A percentile compares a stretch with the other conserved stretches of the same genome.
Evolutionary conservation across 768 basidiomycete species (phyloP).

Genomic region (Coprinopsis sp.): DNA sequence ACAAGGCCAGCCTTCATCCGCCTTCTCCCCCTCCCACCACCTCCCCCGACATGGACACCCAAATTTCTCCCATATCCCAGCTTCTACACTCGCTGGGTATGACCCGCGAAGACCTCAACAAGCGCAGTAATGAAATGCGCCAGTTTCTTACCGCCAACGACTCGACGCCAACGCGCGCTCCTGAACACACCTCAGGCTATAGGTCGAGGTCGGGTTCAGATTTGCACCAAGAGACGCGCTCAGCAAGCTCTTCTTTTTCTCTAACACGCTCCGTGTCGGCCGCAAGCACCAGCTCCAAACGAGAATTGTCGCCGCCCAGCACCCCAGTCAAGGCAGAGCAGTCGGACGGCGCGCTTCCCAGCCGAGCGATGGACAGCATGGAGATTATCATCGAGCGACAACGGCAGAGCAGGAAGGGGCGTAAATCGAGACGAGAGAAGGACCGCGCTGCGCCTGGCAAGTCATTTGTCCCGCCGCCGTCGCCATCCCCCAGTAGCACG

Average conservation of each 20-base stretch:
- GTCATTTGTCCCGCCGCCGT: conserved; percentile 34
- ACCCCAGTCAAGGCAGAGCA: conserved; percentile 66
- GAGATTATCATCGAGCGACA: conserved; percentile 73
- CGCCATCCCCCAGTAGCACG: conserved; percentile 50
- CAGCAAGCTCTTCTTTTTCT: conserved; percentile 29
- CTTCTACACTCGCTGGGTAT: conserved; percentile 68
- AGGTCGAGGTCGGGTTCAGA: conserved; percentile 32
- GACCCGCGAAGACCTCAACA: conserved; percentile 68
- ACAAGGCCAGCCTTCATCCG: conserved; percentile 10
- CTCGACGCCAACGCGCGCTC: conserved; percentile 40
- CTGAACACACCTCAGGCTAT: conserved; percentile 30
- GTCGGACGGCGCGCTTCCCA: conserved; percentile 41
- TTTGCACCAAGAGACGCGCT: conserved; percentile 31
- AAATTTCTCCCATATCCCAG: conserved; percentile 68
- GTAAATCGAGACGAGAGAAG: conserved; percentile 42
- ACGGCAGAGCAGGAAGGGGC: conserved; percentile 52
- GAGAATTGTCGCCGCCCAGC: conserved; percentile 51
- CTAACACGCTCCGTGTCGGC: conserved; percentile 42
- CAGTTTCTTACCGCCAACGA: conserved; percentile 63
- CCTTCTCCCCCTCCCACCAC: conserved; percentile 13
- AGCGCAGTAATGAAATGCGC: conserved; percentile 76
- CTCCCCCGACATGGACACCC: conserved; percentile 12
- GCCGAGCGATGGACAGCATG: conserved; percentile 69
- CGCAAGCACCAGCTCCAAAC: conserved; percentile 44
- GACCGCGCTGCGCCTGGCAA: conserved; percentile 41